Conservation (phyloP, 805 yeast genomes). For the Candida mattraensis region DNA sequence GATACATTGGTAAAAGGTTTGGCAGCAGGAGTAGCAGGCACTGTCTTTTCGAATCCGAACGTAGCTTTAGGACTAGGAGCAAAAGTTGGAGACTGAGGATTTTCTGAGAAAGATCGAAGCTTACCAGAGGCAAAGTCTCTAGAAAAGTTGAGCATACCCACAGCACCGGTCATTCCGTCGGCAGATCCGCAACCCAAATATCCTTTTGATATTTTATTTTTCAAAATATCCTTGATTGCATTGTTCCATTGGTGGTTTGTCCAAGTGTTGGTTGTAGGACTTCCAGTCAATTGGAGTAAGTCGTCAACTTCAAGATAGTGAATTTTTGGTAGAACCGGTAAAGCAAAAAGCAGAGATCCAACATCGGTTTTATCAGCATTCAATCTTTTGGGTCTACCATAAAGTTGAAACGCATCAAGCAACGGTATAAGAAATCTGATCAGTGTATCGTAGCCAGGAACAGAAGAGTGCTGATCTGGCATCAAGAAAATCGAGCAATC, state of each 20-base stretch:
- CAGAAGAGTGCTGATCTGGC: slow-evolving; percentile 85
- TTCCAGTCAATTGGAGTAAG: slow-evolving; percentile 41
- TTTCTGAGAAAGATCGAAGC: slow-evolving; percentile 26
- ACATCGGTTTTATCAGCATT: slow-evolving; percentile 70
- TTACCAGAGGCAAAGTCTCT: slow-evolving; percentile 29
- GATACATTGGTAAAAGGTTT: slow-evolving; percentile 1
- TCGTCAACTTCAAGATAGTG: slow-evolving; percentile 71
- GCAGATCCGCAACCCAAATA: slow-evolving; percentile 77
- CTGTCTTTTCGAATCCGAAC: slow-evolving; percentile 12
- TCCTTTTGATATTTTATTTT: slow-evolving; percentile 54
- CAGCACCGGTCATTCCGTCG: slow-evolving; percentile 61
- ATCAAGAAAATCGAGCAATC: slow-evolving; percentile 70
- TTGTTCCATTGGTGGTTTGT: slow-evolving; percentile 56
- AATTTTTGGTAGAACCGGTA: slow-evolving; percentile 78
- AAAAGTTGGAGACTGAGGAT: slow-evolving; percentile 39
- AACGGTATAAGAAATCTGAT: slow-evolving; percentile 75
- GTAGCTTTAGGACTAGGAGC: slow-evolving; percentile 33
- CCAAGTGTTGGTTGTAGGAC: slow-evolving; percentile 46
- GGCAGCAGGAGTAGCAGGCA: slow-evolving; percentile 8
- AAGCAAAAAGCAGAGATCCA: slow-evolving; percentile 69
- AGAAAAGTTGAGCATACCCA: slow-evolving; percentile 29
- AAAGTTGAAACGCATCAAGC: slow-evolving; percentile 72
- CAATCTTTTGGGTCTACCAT: slow-evolving; percentile 78
- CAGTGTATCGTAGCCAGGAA: slow-evolving; percentile 80
- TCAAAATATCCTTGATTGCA: slow-evolving; percentile 55